Conservation (phyloP, 2,329 filamentous ascomycete species). For the Aureobasidium mangrovei region DNA sequence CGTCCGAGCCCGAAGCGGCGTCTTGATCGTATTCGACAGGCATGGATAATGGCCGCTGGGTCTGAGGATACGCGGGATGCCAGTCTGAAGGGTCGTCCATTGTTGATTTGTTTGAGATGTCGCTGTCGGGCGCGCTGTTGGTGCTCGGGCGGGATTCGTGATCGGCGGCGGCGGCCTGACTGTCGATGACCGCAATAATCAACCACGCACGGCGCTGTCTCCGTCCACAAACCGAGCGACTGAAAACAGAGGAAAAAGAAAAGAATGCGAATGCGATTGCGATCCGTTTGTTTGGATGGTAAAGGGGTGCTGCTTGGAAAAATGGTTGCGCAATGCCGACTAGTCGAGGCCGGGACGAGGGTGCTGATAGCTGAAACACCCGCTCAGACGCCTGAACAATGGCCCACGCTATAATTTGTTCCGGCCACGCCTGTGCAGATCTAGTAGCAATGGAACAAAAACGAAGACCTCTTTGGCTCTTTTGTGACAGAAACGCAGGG, state of each 20-base stretch:
- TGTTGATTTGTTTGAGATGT: not conserved
- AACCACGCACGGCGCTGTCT: too few species aligned
- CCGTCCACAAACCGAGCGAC: too few species aligned
- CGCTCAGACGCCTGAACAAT: not conserved
- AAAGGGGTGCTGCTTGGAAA: not conserved
- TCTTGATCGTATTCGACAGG: slow-evolving; percentile 15
- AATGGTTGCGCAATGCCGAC: slow-evolving; percentile 10
- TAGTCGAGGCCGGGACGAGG: slow-evolving; percentile 1
- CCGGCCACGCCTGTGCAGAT: not conserved
- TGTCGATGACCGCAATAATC: not conserved
- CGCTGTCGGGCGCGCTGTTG: not conserved
- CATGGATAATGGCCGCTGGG: slow-evolving; percentile 16
- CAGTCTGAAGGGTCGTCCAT: slow-evolving; percentile 17
- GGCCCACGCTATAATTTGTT: not conserved
- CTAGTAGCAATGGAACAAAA: not conserved
- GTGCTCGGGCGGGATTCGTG: slow-evolving; percentile 7
- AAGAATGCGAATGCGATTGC: not conserved
- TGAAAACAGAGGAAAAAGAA: not conserved
- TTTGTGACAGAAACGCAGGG: too few species aligned
- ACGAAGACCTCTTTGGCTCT: too few species aligned
- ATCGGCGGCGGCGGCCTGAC: not conserved
- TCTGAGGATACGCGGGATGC: slow-evolving; percentile 15
- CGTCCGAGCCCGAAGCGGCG: slow-evolving; percentile 3
- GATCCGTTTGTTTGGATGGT: too few species aligned
- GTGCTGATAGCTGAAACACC: slow-evolving; percentile 6